Percentiles rank a stretch among this genome's conserved stretches.
These are phyloP conservation scores for Santalum album DNA, from an alignment of 164 flowering plant species.

Conservation along the genomic window DNA sequence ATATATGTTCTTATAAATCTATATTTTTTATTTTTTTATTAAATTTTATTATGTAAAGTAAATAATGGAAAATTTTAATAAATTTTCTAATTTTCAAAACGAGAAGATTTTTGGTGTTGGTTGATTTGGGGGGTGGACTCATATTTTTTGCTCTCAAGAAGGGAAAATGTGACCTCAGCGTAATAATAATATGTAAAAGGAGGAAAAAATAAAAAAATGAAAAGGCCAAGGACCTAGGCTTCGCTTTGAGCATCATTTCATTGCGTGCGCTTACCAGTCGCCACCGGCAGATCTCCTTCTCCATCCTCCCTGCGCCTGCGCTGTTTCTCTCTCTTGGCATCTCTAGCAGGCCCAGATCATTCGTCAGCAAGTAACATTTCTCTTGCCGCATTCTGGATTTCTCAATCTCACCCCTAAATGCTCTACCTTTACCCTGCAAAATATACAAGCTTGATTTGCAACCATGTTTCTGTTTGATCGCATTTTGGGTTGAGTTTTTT, in stretches of 20 bases:
- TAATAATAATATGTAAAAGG: no score
- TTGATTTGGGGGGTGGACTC: no score
- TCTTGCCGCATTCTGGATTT: background rate
- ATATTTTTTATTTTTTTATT: no score
- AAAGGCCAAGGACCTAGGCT: no score
- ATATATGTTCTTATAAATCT: no score
- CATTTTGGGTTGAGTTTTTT: background rate
- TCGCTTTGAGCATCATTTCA: background rate
- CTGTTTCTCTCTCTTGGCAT: background rate
- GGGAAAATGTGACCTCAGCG: no score
- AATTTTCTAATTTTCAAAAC: no score
- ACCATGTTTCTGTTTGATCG: background rate
- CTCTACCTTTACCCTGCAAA: background rate
- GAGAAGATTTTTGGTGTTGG: no score
- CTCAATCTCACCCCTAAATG: background rate
- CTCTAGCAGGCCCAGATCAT: constrained; percentile 3
- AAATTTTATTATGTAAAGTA: no score
- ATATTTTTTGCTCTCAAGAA: no score
- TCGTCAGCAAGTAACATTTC: constrained; percentile 6
- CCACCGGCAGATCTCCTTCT: background rate
- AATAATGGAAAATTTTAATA: no score
- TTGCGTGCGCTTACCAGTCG: background rate
- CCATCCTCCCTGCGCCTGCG: background rate
- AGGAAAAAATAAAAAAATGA: no score
- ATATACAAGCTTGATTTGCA: background rate